These are phyloP conservation scores for Penicillium steckii DNA, from an alignment of 495 filamentous ascomycete species.

Conservation along the genomic window DNA sequence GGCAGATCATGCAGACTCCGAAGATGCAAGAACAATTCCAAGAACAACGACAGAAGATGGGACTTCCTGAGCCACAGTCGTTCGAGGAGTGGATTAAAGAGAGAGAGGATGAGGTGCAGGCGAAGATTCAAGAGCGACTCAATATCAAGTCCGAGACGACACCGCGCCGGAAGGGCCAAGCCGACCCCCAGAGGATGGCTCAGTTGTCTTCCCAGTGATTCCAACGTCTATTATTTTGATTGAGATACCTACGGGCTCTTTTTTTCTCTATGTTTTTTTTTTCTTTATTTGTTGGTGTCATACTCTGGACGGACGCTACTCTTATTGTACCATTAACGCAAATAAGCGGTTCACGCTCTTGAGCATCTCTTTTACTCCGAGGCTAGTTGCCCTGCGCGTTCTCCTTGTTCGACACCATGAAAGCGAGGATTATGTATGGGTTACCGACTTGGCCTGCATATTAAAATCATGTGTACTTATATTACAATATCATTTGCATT, in stretches of 20 bases:
- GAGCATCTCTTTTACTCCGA: slow-evolving; percentile 14
- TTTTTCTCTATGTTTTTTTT: background rate
- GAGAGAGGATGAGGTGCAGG: slow-evolving; percentile 36
- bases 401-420: background rate
- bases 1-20: slow-evolving; percentile 76
- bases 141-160: slow-evolving; percentile 40
- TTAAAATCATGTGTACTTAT: slow-evolving; percentile 40
- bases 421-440: slow-evolving; percentile 14
- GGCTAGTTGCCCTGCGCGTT: slow-evolving; percentile 2
- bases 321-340: slow-evolving; percentile 33
- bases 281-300: slow-evolving; percentile 2
- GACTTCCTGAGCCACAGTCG: slow-evolving; percentile 41
- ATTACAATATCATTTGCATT: slow-evolving; percentile 33
- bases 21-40: slow-evolving; percentile 58
- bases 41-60: slow-evolving; percentile 50
- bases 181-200: slow-evolving; percentile 19
- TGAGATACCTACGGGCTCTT: background rate
- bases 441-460: slow-evolving; percentile 25
- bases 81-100: slow-evolving; percentile 42
- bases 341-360: slow-evolving; percentile 18
- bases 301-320: slow-evolving; percentile 24
- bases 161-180: slow-evolving; percentile 32
- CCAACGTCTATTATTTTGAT: background rate
- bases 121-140: slow-evolving; percentile 31
- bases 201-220: background rate